Evolutionary conservation across 441 rosid species (phyloP).

Genomic region (Hypseocharis bilobata): DNA sequence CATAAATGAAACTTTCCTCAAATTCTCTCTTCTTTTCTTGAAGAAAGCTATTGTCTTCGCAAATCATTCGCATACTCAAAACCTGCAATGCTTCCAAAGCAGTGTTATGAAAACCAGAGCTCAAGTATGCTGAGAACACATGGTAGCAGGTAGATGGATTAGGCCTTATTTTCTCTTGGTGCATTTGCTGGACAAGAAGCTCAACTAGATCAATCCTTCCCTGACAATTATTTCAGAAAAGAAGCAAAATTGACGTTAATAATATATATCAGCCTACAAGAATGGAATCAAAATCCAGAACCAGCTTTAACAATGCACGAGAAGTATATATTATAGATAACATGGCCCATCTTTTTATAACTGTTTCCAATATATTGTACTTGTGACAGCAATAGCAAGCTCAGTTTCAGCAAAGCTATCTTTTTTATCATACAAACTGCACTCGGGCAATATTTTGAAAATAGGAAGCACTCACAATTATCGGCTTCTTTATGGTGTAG

Average conservation of each 20-base stretch:
- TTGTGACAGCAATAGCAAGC: no score
- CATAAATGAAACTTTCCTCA: slow-evolving; percentile 43
- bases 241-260: slow-evolving; percentile 8
- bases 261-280: neutral
- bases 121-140: slow-evolving; percentile 47
- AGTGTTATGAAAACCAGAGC: slow-evolving; percentile 34
- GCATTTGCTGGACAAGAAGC: slow-evolving; percentile 54
- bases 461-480: no score
- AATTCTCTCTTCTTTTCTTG: slow-evolving; percentile 38
- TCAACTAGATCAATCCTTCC: slow-evolving; percentile 58
- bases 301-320: neutral
- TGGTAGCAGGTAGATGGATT: slow-evolving; percentile 58
- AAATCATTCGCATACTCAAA: slow-evolving; percentile 63
- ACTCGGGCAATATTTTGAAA: no score
- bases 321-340: no score
- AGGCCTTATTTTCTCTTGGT: slow-evolving; percentile 46
- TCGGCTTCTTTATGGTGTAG: no score
- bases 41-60: slow-evolving; percentile 27
- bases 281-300: neutral
- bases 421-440: no score
- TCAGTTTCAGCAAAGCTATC: no score
- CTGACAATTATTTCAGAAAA: slow-evolving; percentile 26
- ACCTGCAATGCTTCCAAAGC: slow-evolving; percentile 71
- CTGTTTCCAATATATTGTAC: no score
- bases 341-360: no score